Percentiles rank a stretch among this genome's conserved stretches.
Evolutionary conservation across 306 rosid species (phyloP).

Genomic region (Pyrus betulifolia): DNA sequence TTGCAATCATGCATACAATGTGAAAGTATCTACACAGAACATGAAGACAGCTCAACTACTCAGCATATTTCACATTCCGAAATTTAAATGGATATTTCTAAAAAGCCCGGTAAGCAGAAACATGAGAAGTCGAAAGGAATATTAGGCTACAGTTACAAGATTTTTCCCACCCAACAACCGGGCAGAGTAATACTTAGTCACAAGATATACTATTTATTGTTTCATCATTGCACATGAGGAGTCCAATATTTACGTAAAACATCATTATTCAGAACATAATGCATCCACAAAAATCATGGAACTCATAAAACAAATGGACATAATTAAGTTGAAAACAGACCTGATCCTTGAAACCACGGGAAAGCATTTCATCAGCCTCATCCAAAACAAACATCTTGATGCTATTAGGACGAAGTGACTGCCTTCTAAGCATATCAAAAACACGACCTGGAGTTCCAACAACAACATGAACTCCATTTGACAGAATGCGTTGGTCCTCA

Average conservation of each 20-base stretch:
- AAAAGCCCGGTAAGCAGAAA: background rate
- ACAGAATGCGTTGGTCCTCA: conserved; percentile 67
- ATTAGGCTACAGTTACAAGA: background rate
- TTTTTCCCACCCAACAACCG: background rate
- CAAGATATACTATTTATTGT: background rate
- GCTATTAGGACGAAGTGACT: conserved; percentile 57
- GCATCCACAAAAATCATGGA: background rate
- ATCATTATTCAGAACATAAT: background rate
- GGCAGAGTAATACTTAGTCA: background rate
- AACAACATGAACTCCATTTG: conserved; percentile 73
- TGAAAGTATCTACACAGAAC: background rate
- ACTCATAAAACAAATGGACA: background rate
- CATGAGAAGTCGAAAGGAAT: background rate
- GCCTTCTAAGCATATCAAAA: conserved; percentile 72
- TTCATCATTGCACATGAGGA: background rate
- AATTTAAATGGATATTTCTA: background rate
- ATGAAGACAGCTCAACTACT: background rate
- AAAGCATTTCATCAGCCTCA: conserved; percentile 86
- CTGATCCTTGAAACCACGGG: conserved; percentile 80
- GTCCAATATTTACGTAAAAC: background rate
- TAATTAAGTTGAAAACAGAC: conserved; percentile 17
- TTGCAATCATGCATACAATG: background rate
- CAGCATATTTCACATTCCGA: background rate
- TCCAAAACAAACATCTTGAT: conserved; percentile 81
- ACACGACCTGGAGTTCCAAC: conserved; percentile 86